Evolutionary conservation across 768 basidiomycete genomes (phyloP), one percentile per base, ranked within the genome.

Genomic region (Auriscalpium vulgare): DNA sequence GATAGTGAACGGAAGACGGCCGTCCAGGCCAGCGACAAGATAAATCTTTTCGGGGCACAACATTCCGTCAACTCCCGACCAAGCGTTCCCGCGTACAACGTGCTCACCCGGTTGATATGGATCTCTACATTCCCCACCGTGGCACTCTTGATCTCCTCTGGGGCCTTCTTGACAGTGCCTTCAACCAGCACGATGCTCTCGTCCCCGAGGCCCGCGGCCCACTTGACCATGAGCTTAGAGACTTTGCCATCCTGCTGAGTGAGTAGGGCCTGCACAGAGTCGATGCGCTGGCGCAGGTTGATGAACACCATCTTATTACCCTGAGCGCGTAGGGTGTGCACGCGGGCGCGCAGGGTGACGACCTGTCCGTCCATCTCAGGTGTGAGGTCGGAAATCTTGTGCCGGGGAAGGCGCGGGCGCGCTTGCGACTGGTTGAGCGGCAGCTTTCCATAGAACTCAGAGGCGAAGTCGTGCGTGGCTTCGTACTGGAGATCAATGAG

Each of bases 151-250:
- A 99, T 90, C n/a, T 75, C 78, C 65, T 89, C 88, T 1, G 82
- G 84, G 37, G 86, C 82, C 69, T 83, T 86, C 68, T 84, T 82
- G 45, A 95, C 88, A 52, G 76, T 66, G 40, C 93, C 95, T 71
- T 94, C 87, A 6, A 95, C 87, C 21, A 95, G 81, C 6, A 98
- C 87, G 65, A 99, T 94, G 56, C 87, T 90, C 74, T 99, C 97
- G 64, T 81, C 81, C 29, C 85, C 75, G 50, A 98, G 72, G 23
- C 81, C 67, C 17, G 84, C 84, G 16, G 86, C 82, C 88, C 89
- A 98, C 72, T 93, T 97, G 40, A 93, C 82, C 97, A 99, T 99
- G 69, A 95, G 94, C 72, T 95, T 97, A 59, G 91, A 95, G 29
- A 98, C 79, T 65, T 81, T 84, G 47, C 82, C 87, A 10, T 83